Evolutionary conservation across 345 rosid species (phyloP).

Genomic region (Salix arbutifolia): DNA sequence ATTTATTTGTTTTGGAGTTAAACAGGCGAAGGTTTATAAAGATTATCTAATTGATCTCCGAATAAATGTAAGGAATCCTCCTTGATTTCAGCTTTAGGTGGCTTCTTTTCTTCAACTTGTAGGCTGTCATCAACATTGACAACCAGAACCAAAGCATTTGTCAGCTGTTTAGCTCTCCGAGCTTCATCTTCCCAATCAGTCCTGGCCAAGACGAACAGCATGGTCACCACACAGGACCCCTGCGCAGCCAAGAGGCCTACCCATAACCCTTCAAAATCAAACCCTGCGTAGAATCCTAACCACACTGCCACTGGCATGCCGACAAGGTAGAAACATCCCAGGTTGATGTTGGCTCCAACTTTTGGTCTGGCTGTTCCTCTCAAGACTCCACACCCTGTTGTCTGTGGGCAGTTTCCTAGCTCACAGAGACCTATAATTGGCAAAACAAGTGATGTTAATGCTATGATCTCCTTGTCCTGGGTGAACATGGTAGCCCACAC

Average conservation of each 20-base stretch:
- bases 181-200: conserved; percentile 74
- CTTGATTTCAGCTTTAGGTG: conserved; percentile 28
- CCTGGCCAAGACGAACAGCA: conserved; percentile 51
- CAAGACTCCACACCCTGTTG: conserved; percentile 74
- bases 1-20: neutral
- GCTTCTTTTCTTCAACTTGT: conserved; percentile 24
- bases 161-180: conserved; percentile 50
- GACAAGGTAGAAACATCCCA: conserved; percentile 74
- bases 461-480: conserved; percentile 49
- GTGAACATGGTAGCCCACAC: conserved; percentile 78
- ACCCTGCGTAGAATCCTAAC: conserved; percentile 48
- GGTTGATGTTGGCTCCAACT: conserved; percentile 73
- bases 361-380: conserved; percentile 86
- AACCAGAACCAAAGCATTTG: conserved; percentile 16
- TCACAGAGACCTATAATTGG: conserved; percentile 85
- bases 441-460: conserved; percentile 59
- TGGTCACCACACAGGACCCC: conserved; percentile 55
- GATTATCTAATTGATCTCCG: conserved; percentile 12
- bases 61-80: conserved; percentile 31
- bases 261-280: conserved; percentile 79
- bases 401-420: conserved; percentile 88
- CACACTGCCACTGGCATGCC: conserved; percentile 82
- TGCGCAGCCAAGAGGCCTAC: conserved; percentile 85
- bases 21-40: conserved; percentile 21
- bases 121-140: conserved; percentile 25